Percentiles rank a stretch among this genome's conserved stretches.
phyloP scores from a whole-genome alignment of 345 rosid species.

The Bruguiera gymnorhiza region DNA sequence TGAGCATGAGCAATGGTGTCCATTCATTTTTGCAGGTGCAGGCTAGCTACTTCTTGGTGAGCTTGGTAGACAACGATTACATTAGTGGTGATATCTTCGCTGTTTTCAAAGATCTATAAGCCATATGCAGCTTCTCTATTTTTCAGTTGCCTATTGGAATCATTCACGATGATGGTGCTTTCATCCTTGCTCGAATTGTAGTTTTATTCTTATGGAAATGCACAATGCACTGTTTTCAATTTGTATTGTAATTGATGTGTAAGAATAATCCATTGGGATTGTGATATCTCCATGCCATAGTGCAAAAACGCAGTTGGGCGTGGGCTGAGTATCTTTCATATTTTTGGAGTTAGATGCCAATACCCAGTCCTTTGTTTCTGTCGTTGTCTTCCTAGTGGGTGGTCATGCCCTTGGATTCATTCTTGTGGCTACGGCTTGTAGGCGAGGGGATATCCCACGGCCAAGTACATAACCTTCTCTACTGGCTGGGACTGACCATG shows the following conservation, averaged over 20 bases:
- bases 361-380: background rate
- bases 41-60: slow-evolving; percentile 71
- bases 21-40: slow-evolving; percentile 57
- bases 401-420: background rate
- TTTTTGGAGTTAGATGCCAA: background rate
- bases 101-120: slow-evolving; percentile 58
- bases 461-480: too few species aligned
- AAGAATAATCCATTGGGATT: slow-evolving; percentile 26
- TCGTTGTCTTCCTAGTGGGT: background rate
- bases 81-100: slow-evolving; percentile 57
- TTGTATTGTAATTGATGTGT: slow-evolving; percentile 10
- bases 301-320: slow-evolving; percentile 5
- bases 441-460: background rate
- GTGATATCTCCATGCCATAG: slow-evolving; percentile 2
- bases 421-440: too few species aligned
- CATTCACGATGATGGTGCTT: background rate
- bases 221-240: background rate
- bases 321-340: background rate
- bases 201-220: background rate
- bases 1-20: background rate
- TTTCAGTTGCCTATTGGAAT: background rate
- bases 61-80: slow-evolving; percentile 89
- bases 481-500: too few species aligned
- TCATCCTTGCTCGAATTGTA: background rate
- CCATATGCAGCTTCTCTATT: background rate